A percentile compares a stretch with the other conserved stretches of the same genome.
phyloP scores from a whole-genome alignment of 352 stramenopile genomes.

The Blastocystis sp. region DNA sequence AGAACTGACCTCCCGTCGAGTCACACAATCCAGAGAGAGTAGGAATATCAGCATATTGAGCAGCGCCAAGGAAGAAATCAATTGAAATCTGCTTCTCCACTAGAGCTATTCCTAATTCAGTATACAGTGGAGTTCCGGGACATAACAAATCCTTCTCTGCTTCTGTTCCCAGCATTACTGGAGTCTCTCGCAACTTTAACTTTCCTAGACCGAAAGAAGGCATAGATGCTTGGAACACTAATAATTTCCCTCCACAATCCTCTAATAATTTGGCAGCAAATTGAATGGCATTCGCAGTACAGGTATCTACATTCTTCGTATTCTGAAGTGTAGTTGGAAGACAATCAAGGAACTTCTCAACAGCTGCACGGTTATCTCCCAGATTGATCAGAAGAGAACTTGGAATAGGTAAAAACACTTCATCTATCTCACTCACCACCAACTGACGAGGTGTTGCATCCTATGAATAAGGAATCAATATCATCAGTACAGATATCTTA shows the following conservation, averaged over 20 bases:
- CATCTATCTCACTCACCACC: conserved; percentile 77
- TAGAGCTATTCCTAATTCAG: conserved; percentile 90
- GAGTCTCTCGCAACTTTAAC: conserved; percentile 80
- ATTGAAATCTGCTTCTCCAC: conserved; percentile 95
- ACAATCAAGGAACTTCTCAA: conserved; percentile 90
- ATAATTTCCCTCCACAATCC: conserved; percentile 81
- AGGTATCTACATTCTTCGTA: conserved; percentile 74
- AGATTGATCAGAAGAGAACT: conserved; percentile 97
- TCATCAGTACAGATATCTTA: conserved; percentile 73
- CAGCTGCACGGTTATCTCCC: conserved; percentile 84
- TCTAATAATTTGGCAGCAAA: conserved; percentile 96
- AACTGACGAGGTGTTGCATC: background rate
- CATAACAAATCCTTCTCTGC: conserved; percentile 82
- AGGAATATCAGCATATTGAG: conserved; percentile 91
- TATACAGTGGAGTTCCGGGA: conserved; percentile 78
- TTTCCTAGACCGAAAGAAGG: conserved; percentile 78
- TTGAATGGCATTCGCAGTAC: conserved; percentile 83
- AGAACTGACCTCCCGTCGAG: conserved; percentile 89
- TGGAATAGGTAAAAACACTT: conserved; percentile 79
- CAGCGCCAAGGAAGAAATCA: conserved; percentile 91
- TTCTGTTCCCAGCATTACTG: conserved; percentile 77
- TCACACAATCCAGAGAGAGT: conserved; percentile 88
- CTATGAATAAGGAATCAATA: conserved; percentile 46
- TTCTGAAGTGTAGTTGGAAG: conserved; percentile 85
- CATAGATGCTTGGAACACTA: conserved; percentile 77